A percentile compares a stretch with the other conserved stretches of the same genome.
These are phyloP conservation scores for Leccinum truebloodii DNA, from an alignment of 768 basidiomycete species.

Conservation along the genomic window DNA sequence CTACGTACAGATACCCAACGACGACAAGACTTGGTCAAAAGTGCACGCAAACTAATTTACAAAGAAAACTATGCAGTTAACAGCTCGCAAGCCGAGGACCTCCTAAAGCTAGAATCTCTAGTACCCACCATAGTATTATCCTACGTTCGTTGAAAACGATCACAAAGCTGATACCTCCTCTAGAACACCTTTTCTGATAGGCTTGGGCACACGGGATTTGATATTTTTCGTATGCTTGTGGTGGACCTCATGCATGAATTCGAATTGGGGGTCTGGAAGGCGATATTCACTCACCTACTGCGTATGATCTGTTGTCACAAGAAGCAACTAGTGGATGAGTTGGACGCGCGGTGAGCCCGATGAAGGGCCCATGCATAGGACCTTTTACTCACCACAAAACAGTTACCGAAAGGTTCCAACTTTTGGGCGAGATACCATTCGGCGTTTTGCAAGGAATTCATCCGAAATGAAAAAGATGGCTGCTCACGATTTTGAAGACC, in stretches of 20 bases:
- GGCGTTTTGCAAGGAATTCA: background rate
- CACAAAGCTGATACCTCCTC: background rate
- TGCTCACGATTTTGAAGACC: background rate
- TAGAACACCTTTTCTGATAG: background rate
- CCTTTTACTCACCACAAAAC: background rate
- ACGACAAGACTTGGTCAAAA: background rate
- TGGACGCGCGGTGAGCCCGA: background rate
- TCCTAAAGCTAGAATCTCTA: background rate
- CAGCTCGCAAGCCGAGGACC: background rate
- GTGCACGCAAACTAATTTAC: background rate
- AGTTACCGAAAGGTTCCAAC: background rate
- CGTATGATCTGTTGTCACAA: background rate
- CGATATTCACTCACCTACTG: background rate
- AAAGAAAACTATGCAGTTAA: background rate
- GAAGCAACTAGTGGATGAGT: background rate
- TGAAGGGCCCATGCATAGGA: background rate
- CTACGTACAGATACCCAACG: background rate
- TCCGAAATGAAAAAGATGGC: background rate
- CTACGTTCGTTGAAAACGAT: background rate
- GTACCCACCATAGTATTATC: background rate
- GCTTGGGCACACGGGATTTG: background rate
- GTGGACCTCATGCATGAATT: background rate
- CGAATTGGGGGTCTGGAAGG: background rate
- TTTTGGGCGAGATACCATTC: background rate
- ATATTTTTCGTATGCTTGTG: background rate